Evolutionary conservation across 2,329 filamentous ascomycete genomes (phyloP), one percentile per base, ranked within the genome.

Genomic region (Biscogniauxia marginata): DNA sequence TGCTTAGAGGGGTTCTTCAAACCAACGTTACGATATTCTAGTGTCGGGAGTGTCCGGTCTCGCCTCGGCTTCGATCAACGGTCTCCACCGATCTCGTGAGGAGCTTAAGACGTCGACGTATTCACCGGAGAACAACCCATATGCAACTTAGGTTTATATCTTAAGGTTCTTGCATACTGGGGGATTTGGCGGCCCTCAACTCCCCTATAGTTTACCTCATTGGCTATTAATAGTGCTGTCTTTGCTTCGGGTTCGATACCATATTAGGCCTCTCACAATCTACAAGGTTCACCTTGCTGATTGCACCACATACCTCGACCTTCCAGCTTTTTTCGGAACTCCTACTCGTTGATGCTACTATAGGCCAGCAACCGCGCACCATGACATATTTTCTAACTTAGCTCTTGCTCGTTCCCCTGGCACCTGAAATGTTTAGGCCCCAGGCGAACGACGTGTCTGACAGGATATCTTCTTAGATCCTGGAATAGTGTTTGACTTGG

Each of bases 321-420:
- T 39, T 39, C n/a, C 45, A 46, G 18, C 18, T n/a, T 21, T 18
- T 18, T 7, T 16, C 5, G 11, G 7, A 39, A 39, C 2, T 25
- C 24, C 6, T 16, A 39, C 13, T n/a, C 30, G 9, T n/a, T 34
- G 13, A 39, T 39, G n/a, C 30, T 9, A 8, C 9, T 16, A 39
- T 16, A 39, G 30, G 9, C 30, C 30, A 2, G 30, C 7, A 56
- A 25, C 52, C 57, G 54, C 58, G 62, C 60, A 64, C 52, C 57
- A 64, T 64, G 62, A 61, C 58, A 61, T 45, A 64, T 57, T 64
- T 64, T 54, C 62, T 60, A 50, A 64, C 62, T 19, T 64, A 63
- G 18, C 34, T 44, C 50, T 43, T 20, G 16, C 25, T 18, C 44
- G 25, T 54, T 56, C 19, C 48, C 51, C 21, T 44, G 16, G n/a